Percentiles rank a stretch among this genome's conserved stretches.
Evolutionary conservation across 1,139 yeast species (phyloP).

Genomic region (Pneumocystis carinii): DNA sequence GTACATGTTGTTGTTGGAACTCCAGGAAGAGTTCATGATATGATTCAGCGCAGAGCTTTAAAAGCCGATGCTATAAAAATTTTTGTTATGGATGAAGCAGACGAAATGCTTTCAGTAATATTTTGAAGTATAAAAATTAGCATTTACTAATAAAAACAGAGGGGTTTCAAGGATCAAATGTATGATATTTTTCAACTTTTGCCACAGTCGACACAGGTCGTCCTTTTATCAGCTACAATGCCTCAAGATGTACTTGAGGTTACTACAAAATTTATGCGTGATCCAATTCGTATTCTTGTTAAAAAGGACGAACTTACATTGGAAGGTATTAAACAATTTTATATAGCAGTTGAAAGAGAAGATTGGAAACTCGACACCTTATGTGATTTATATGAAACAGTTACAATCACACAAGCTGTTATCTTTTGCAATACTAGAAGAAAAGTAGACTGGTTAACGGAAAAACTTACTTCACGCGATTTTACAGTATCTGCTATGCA

Average conservation of each 20-base stretch:
- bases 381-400: slow-evolving; percentile 91
- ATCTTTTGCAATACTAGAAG: slow-evolving; percentile 98
- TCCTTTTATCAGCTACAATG: slow-evolving; percentile 92
- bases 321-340: slow-evolving; percentile 97
- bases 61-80: slow-evolving; percentile 81
- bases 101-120: slow-evolving; percentile 78
- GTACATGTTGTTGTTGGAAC: slow-evolving; percentile 97
- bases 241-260: slow-evolving; percentile 95
- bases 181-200: slow-evolving; percentile 89
- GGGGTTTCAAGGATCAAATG: slow-evolving; percentile 95
- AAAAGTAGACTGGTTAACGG: slow-evolving; percentile 89
- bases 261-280: slow-evolving; percentile 91
- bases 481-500: slow-evolving; percentile 96
- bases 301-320: slow-evolving; percentile 96
- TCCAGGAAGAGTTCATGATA: slow-evolving; percentile 97
- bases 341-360: slow-evolving; percentile 86
- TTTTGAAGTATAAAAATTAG: not conserved
- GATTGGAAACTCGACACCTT: slow-evolving; percentile 88
- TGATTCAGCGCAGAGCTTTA: slow-evolving; percentile 89
- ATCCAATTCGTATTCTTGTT: slow-evolving; percentile 93
- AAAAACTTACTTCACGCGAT: slow-evolving; percentile 67
- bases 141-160: not conserved
- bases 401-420: slow-evolving; percentile 97
- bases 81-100: slow-evolving; percentile 98
- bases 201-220: slow-evolving; percentile 93